Evolutionary conservation across 805 yeast genomes (phyloP).

Genomic region (Clavispora vitiphila): DNA sequence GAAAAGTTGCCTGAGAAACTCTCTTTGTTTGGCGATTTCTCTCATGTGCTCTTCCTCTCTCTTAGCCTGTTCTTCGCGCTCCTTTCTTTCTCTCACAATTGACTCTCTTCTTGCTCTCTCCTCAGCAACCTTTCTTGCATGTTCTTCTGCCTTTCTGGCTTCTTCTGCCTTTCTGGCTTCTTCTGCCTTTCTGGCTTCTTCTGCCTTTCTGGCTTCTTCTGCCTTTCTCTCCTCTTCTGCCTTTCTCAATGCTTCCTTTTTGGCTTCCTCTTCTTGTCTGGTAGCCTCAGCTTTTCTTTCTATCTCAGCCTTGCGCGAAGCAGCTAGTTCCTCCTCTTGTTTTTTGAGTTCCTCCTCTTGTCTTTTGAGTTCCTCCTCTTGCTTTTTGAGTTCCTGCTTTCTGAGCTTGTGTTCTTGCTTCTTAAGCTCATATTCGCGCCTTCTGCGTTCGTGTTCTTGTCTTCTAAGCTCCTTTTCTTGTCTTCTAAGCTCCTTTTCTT

Average conservation of each 20-base stretch:
- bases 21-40: constrained; percentile 15
- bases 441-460: background rate
- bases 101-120: constrained; percentile 12
- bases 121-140: constrained; percentile 8
- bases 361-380: background rate
- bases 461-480: constrained; percentile 1
- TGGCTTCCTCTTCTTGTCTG: constrained; percentile 3
- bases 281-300: constrained; percentile 1
- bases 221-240: constrained; percentile 6
- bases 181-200: constrained; percentile 4
- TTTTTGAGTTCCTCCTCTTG: constrained; percentile 3
- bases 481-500: background rate
- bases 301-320: constrained; percentile 3
- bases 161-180: constrained; percentile 8
- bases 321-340: constrained; percentile 1
- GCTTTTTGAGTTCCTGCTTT: constrained; percentile 5
- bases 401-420: constrained; percentile 3
- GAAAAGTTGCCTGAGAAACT: constrained; percentile 10
- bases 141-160: constrained; percentile 6
- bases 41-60: constrained; percentile 2
- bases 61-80: constrained; percentile 3
- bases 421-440: background rate
- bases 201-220: constrained; percentile 5
- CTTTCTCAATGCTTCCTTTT: constrained; percentile 1
- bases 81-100: constrained; percentile 7